Evolutionary conservation across 768 basidiomycete species (phyloP).

Genomic region (Mycena haematopus): DNA sequence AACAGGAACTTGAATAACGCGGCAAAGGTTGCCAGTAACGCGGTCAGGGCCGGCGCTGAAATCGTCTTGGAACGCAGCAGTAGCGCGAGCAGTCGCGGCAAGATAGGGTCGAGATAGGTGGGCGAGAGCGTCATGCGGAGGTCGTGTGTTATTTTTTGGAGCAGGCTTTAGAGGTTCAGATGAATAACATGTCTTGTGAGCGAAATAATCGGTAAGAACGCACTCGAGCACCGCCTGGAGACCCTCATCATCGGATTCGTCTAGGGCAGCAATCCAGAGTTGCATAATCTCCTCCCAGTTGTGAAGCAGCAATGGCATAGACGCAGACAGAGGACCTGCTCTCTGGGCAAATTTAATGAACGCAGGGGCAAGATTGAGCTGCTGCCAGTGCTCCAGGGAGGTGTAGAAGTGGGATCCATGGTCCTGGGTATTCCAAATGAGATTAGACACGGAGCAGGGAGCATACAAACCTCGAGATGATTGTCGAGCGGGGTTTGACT

Average conservation of each 20-base stretch:
- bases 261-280: constrained; percentile 67
- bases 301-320: constrained; percentile 82
- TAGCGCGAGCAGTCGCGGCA: constrained; percentile 61
- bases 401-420: constrained; percentile 81
- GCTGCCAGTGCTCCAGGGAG: constrained; percentile 75
- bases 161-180: constrained; percentile 52
- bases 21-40: constrained; percentile 72
- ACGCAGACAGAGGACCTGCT: constrained; percentile 66
- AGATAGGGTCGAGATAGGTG: constrained; percentile 56
- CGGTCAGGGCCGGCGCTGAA: constrained; percentile 63
- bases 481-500: constrained; percentile 60
- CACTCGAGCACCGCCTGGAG: constrained; percentile 79
- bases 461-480: constrained; percentile 58
- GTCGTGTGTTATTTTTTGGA: constrained; percentile 82
- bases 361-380: constrained; percentile 78
- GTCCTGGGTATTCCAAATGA: constrained; percentile 56
- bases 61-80: constrained; percentile 58
- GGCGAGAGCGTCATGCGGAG: constrained; percentile 79
- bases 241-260: constrained; percentile 72
- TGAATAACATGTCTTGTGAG: constrained; percentile 25
- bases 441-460: constrained; percentile 6
- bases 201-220: constrained; percentile 34
- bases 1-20: constrained; percentile 76
- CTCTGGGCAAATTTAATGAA: constrained; percentile 75
- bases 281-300: constrained; percentile 75